phyloP scores from a whole-genome alignment of 2,329 filamentous ascomycete genomes.

The Hymenoscyphus fraxineus region DNA sequence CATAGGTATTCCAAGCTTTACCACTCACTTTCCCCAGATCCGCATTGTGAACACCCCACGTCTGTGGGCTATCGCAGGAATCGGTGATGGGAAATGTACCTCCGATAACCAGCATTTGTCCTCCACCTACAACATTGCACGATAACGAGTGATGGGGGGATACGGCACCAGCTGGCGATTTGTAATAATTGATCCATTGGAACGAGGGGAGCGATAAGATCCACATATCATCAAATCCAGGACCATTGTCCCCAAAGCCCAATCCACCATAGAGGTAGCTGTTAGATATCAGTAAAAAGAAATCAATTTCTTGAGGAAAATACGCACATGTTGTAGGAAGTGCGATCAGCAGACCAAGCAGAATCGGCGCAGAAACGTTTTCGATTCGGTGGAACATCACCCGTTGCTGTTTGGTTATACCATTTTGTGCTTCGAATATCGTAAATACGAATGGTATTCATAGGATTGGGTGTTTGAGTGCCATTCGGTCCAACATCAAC shows the following conservation, averaged over 20 bases:
- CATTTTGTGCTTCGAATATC: constrained; percentile 57
- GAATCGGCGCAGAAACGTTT: constrained; percentile 59
- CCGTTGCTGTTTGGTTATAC: constrained; percentile 56
- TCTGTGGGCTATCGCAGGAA: constrained; percentile 49
- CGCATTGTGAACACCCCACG: constrained; percentile 54
- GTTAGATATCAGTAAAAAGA: constrained; percentile 8
- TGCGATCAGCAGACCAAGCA: constrained; percentile 55
- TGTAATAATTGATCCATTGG: constrained; percentile 35
- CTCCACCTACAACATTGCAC: constrained; percentile 52
- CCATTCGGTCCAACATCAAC: constrained; percentile 45
- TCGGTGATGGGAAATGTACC: constrained; percentile 50
- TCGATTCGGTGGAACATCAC: constrained; percentile 48
- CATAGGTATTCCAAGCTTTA: constrained; percentile 50
- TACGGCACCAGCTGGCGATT: constrained; percentile 39
- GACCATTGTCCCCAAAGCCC: constrained; percentile 43
- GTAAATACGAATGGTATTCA: constrained; percentile 54
- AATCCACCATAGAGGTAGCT: constrained; percentile 61
- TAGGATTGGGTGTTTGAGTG: constrained; percentile 42
- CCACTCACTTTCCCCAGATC: constrained; percentile 49
- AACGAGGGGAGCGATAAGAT: constrained; percentile 37
- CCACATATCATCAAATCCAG: constrained; percentile 61
- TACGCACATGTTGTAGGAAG: constrained; percentile 61
- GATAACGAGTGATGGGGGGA: constrained; percentile 51
- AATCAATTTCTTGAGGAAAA: constrained; percentile 4
- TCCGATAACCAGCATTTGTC: constrained; percentile 62